phyloP scores from a whole-genome alignment of 2,329 filamentous ascomycete genomes.

The Hypoxylon rubiginosum region DNA sequence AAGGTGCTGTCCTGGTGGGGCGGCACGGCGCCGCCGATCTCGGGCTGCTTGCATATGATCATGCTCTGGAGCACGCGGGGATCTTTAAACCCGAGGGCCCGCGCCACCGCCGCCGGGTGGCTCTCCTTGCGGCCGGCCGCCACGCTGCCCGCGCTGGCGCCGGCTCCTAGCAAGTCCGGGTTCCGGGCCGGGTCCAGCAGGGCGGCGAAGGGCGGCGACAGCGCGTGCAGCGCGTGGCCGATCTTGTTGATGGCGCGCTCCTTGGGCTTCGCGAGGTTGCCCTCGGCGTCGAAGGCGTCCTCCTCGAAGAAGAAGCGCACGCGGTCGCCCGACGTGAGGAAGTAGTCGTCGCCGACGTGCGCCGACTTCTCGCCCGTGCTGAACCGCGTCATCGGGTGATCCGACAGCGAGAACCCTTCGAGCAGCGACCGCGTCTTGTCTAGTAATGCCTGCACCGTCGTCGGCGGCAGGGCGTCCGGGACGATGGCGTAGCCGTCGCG shows the following conservation, averaged over 20 bases:
- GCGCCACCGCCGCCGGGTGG: constrained; percentile 72
- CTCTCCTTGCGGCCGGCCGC: constrained; percentile 53
- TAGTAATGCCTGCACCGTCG: constrained; percentile 77
- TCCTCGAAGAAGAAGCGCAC: constrained; percentile 98
- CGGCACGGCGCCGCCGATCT: constrained; percentile 92
- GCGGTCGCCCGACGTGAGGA: constrained; percentile 90
- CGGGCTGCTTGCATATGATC: constrained; percentile 98
- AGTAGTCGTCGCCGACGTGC: constrained; percentile 96
- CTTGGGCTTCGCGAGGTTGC: constrained; percentile 82
- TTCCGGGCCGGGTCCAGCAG: constrained; percentile 66
- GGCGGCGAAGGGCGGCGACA: constrained; percentile 75
- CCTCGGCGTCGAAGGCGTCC: constrained; percentile 80
- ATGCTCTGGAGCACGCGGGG: constrained; percentile 90
- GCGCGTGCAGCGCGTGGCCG: constrained; percentile 80
- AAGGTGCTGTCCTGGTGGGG: constrained; percentile 95
- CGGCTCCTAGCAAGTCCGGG: constrained; percentile 53
- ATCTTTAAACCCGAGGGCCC: constrained; percentile 79
- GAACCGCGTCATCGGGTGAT: constrained; percentile 95
- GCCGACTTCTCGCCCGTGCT: constrained; percentile 80
- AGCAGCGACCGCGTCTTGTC: constrained; percentile 82
- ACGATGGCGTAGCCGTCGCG: constrained; percentile 92
- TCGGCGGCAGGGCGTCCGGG: constrained; percentile 77
- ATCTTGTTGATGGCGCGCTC: constrained; percentile 90
- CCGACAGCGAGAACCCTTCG: constrained; percentile 78
- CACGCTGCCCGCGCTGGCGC: constrained; percentile 60